A percentile compares a stretch with the other conserved stretches of the same genome.
phyloP scores from a whole-genome alignment of 2,329 filamentous ascomycete genomes.

The Paraphoma chrysanthemicola region DNA sequence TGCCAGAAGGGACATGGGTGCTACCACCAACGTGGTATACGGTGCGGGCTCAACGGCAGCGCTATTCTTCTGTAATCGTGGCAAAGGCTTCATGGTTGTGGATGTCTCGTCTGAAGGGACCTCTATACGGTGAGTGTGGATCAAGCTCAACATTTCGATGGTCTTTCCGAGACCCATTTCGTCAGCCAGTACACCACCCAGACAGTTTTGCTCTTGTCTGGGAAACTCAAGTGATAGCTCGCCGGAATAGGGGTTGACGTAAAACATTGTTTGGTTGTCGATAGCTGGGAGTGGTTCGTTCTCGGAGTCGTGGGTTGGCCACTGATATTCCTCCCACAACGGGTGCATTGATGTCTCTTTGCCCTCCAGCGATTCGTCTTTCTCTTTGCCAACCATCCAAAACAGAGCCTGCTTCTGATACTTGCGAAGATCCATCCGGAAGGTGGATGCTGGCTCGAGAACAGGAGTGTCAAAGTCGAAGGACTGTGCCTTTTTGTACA shows the following conservation, averaged over 20 bases:
- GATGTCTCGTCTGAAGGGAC: constrained; percentile 40
- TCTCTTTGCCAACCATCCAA: constrained; percentile 97
- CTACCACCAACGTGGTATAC: constrained; percentile 92
- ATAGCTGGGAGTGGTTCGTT: constrained; percentile 75
- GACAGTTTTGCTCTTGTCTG: constrained; percentile 89
- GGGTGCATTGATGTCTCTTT: constrained; percentile 90
- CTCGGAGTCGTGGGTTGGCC: constrained; percentile 87
- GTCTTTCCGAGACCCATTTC: constrained; percentile 99
- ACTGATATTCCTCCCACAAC: constrained; percentile 93
- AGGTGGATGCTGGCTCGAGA: constrained; percentile 81
- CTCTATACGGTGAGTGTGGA: constrained; percentile 81
- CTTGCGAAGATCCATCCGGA: constrained; percentile 81
- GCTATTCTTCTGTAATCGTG: constrained; percentile 66
- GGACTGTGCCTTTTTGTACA: constrained; percentile 95
- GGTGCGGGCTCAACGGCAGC: constrained; percentile 72
- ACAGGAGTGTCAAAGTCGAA: constrained; percentile 94
- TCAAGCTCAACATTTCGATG: constrained; percentile 94
- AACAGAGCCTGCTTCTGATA: constrained; percentile 95
- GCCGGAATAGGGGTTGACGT: constrained; percentile 96
- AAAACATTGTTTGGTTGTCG: constrained; percentile 75
- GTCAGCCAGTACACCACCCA: constrained; percentile 92
- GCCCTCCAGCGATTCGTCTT: constrained; percentile 70
- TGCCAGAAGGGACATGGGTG: constrained; percentile 93
- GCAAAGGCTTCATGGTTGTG: constrained; percentile 65
- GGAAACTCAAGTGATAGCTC: constrained; percentile 93